phyloP scores from a whole-genome alignment of 2,329 filamentous ascomycete species.

The Calonectria pseudoturangicola region DNA sequence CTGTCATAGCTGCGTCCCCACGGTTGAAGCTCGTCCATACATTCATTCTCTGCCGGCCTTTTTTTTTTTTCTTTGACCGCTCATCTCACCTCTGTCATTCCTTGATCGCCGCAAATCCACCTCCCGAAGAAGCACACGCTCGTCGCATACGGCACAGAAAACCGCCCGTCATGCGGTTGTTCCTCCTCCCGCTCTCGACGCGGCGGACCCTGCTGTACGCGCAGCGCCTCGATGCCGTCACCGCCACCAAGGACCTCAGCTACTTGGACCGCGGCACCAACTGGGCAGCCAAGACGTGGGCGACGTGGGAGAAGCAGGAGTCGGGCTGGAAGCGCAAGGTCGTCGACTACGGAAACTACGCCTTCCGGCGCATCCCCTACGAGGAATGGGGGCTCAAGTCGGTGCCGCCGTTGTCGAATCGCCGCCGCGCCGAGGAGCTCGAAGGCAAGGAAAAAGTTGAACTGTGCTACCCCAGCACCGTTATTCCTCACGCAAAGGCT shows the following conservation, averaged over 20 bases:
- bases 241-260: slow-evolving; percentile 68
- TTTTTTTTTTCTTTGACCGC: not conserved
- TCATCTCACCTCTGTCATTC: not conserved
- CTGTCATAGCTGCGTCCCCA: slow-evolving; percentile 35
- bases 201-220: slow-evolving; percentile 94
- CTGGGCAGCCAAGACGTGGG: slow-evolving; percentile 86
- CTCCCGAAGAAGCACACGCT: slow-evolving; percentile 16
- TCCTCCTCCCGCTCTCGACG: slow-evolving; percentile 94
- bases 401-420: slow-evolving; percentile 85
- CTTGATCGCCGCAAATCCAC: slow-evolving; percentile 2
- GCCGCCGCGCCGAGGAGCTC: slow-evolving; percentile 78
- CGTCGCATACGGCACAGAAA: not conserved
- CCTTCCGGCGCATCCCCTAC: slow-evolving; percentile 91
- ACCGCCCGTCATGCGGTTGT: slow-evolving; percentile 83
- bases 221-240: slow-evolving; percentile 80
- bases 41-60: not conserved
- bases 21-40: slow-evolving; percentile 15
- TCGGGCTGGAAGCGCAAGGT: slow-evolving; percentile 91
- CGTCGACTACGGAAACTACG: slow-evolving; percentile 89
- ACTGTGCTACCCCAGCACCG: slow-evolving; percentile 83
- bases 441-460: slow-evolving; percentile 79
- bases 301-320: slow-evolving; percentile 89
- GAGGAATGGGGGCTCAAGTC: slow-evolving; percentile 99
- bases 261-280: slow-evolving; percentile 81
- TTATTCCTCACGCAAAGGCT: slow-evolving; percentile 80